phyloP scores from a whole-genome alignment of 129 eudicot genomes.

The Centrapalus pauciflorus region DNA sequence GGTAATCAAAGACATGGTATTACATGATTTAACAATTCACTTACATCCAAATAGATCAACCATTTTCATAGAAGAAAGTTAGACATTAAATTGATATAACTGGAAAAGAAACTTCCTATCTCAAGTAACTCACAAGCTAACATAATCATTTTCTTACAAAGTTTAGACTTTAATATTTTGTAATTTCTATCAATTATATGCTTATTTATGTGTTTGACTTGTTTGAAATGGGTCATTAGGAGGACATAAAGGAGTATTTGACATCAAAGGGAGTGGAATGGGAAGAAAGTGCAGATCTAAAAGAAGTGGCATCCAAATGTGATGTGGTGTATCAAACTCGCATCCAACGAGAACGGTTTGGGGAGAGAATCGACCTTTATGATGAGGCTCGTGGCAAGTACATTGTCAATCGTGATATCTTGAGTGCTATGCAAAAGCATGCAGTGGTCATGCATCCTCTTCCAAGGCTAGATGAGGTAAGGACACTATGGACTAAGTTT shows the following conservation, averaged over 20 bases:
- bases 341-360: slow-evolving; percentile 87
- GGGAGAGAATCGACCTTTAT: slow-evolving; percentile 77
- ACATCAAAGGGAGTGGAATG: slow-evolving; percentile 77
- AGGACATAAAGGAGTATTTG: slow-evolving; percentile 82
- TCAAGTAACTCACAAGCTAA: not conserved
- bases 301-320: slow-evolving; percentile 93
- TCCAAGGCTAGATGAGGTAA: slow-evolving; percentile 97
- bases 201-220: not conserved
- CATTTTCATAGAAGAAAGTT: not conserved
- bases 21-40: not conserved
- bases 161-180: not conserved
- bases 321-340: slow-evolving; percentile 98
- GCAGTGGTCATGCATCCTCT: slow-evolving; percentile 98
- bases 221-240: slow-evolving; percentile 35
- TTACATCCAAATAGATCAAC: not conserved
- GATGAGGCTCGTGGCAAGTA: slow-evolving; percentile 93
- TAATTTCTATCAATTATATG: not conserved
- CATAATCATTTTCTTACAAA: not conserved
- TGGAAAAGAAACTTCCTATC: not conserved
- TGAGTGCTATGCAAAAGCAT: slow-evolving; percentile 85
- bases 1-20: not conserved
- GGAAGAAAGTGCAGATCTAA: slow-evolving; percentile 90
- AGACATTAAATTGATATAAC: not conserved
- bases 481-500: not conserved
- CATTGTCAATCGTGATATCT: slow-evolving; percentile 56